These are phyloP conservation scores for Neurospora africana DNA, from an alignment of 495 filamentous ascomycete species.

Conservation along the genomic window DNA sequence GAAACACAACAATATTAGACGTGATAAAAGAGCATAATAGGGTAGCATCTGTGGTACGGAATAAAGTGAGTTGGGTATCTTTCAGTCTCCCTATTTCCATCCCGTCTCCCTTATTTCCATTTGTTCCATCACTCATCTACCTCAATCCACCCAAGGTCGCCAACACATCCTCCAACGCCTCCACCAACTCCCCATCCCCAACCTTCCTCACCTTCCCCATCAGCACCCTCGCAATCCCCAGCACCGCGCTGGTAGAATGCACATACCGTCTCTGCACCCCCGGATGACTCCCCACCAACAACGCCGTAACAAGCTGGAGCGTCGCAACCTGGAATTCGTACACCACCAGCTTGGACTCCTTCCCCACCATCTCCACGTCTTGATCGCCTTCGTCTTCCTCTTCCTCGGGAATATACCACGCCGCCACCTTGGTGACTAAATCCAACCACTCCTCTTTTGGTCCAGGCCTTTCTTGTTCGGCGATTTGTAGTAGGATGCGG, in stretches of 20 bases:
- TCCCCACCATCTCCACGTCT: background rate
- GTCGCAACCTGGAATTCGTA: constrained; percentile 39
- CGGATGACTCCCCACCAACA: constrained; percentile 35
- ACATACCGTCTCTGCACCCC: constrained; percentile 35
- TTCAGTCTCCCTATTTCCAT: background rate
- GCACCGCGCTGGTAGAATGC: constrained; percentile 29
- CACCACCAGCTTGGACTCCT: constrained; percentile 4
- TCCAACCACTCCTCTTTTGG: constrained; percentile 40
- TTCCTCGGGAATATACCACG: constrained; percentile 20
- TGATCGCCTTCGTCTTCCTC: background rate
- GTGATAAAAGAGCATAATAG: background rate
- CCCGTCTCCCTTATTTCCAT: background rate
- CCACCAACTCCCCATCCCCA: constrained; percentile 7
- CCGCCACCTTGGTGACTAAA: constrained; percentile 28
- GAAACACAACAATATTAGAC: background rate
- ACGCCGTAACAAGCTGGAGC: constrained; percentile 38
- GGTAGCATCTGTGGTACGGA: background rate
- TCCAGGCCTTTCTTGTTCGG: constrained; percentile 28
- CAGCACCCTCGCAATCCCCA: constrained; percentile 29
- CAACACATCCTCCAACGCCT: constrained; percentile 17
- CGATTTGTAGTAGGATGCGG: constrained; percentile 36
- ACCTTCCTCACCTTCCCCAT: constrained; percentile 7
- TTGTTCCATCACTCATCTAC: background rate
- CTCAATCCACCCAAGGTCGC: constrained; percentile 11
- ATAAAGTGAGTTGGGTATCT: background rate